Evolutionary conservation across 768 basidiomycete genomes (phyloP).

Genomic region (Mycena indigotica): DNA sequence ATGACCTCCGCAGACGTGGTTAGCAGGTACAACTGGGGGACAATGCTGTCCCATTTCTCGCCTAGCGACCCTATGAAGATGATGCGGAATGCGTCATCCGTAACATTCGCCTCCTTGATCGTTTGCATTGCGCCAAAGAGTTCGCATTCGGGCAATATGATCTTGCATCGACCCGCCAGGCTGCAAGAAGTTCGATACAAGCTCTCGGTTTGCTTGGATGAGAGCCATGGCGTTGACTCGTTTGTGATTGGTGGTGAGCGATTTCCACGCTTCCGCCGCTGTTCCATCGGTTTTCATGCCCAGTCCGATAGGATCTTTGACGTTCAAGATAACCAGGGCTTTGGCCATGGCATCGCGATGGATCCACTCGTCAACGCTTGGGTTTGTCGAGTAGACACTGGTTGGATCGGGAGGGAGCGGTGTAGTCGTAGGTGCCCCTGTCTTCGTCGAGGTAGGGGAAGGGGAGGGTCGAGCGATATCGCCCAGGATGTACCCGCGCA

Average conservation of each 20-base stretch:
- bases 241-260: slow-evolving; percentile 20
- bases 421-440: not conserved
- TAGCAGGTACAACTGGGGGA: slow-evolving; percentile 15
- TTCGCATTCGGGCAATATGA: slow-evolving; percentile 19
- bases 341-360: slow-evolving; percentile 22
- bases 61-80: slow-evolving; percentile 26
- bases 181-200: slow-evolving; percentile 5
- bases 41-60: slow-evolving; percentile 23
- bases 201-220: slow-evolving; percentile 11
- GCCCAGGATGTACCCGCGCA: slow-evolving; percentile 3
- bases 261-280: slow-evolving; percentile 25
- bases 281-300: too few relatives aligned
- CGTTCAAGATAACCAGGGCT: slow-evolving; percentile 23
- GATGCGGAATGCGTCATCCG: slow-evolving; percentile 18
- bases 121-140: slow-evolving; percentile 20
- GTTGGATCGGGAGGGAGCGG: slow-evolving; percentile 10
- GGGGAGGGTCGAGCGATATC: not conserved
- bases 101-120: slow-evolving; percentile 16
- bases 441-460: too few relatives aligned
- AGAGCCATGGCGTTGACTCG: slow-evolving; percentile 13
- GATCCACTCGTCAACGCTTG: slow-evolving; percentile 24
- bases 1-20: slow-evolving; percentile 15
- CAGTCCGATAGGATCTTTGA: slow-evolving; percentile 26
- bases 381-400: slow-evolving; percentile 12
- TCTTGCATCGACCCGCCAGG: slow-evolving; percentile 17